Base-by-base conservation (phyloP, 306 rosid genomes). In the Glycine soja region DNA sequence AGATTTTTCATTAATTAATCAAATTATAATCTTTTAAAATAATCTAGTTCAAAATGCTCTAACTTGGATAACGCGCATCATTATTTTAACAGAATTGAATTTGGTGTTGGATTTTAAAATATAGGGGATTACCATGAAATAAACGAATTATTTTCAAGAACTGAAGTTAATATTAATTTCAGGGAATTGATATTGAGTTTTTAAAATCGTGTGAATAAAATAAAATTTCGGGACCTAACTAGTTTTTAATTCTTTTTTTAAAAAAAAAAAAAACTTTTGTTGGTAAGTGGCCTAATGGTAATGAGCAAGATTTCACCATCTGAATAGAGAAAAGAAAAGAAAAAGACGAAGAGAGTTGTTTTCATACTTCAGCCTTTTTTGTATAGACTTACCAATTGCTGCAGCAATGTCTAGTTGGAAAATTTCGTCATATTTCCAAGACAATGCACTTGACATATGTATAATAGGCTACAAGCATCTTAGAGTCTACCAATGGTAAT, bases 401-500 rank as follows among this genome's bases (percentile, higher is more conserved):
- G 80, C 36, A 54, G 8, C 59, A 72, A 12, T 72, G 47, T 72
- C 0, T 70, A 76, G 81, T 68, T 77, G 52, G 42, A 77, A 73
- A 72, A 36, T 47, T 66, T 77, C 47, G 9, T 71, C 74, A 76
- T 6, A 18, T 72, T 77, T 47, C 77, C 56, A 56, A 9, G 65
- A 64, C 62, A 76, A 42, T 24, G 10, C 48, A 65, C 34, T 57
- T 57, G 74, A 72, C 70, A 82, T n/a, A 36, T 59, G 79, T 79
- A 83, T 88, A 88, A 74, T 79, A 77, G 54, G 36, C 67, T 0
- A 51, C 32, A 42, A 64, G 16, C 52, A 3, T 65, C 38, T 0
- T 72, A 72, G 69, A 52, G 42, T 76, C 15, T 43, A 53, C 85
- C 81, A 24, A 38, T 57, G 71, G 72, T 79, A 74, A 84, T 66